Evolutionary conservation across 176 grass and related monocot species (phyloP).

Genomic region (Musa schizocarpa): DNA sequence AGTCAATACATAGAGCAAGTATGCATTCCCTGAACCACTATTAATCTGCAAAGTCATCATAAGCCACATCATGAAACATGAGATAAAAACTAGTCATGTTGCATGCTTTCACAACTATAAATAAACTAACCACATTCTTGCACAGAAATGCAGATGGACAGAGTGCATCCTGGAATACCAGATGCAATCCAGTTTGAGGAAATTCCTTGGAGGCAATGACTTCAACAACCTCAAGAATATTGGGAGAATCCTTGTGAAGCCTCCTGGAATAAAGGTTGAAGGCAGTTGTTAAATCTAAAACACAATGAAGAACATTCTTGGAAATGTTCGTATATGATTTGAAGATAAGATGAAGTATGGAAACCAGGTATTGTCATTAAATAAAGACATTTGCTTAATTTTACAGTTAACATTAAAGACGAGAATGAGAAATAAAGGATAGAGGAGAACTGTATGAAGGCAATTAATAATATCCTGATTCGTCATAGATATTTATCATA

Average conservation of each 20-base stretch:
- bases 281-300: constrained; percentile 13
- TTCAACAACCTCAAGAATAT: constrained; percentile 64
- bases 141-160: constrained; percentile 64
- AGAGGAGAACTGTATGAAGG: too few species aligned
- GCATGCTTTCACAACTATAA: constrained; percentile 7
- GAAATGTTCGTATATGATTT: not conserved
- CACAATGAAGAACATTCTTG: not conserved
- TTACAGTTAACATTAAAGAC: not conserved
- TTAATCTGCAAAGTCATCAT: constrained; percentile 43
- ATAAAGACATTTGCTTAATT: not conserved
- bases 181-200: constrained; percentile 55
- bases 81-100: not conserved
- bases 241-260: constrained; percentile 65
- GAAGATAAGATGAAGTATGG: not conserved
- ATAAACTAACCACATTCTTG: constrained; percentile 50
- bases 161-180: constrained; percentile 71
- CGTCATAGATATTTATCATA: too few species aligned
- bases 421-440: too few species aligned
- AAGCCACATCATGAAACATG: constrained; percentile 8
- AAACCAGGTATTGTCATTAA: not conserved
- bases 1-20: constrained; percentile 55
- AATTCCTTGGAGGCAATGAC: constrained; percentile 49
- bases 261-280: constrained; percentile 47
- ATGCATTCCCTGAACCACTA: constrained; percentile 34
- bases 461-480: too few species aligned